Base-by-base conservation (phyloP, 495 filamentous ascomycete species). In the Cercophora sp. region DNA sequence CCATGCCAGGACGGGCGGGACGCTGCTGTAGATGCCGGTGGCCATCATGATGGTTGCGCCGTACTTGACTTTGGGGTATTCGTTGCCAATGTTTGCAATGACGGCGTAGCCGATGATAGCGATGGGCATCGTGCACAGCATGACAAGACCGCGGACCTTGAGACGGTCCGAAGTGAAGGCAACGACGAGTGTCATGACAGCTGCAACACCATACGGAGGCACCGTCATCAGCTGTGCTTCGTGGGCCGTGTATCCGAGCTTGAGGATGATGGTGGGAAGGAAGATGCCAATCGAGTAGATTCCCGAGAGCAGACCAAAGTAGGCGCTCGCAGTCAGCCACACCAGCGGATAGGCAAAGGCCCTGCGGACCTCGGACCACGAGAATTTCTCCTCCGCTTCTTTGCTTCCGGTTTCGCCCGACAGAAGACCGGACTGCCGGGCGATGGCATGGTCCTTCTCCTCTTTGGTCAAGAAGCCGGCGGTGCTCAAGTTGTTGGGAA, bases 1-100 rank as follows among this genome's bases (percentile, higher is more conserved):
- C 89, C 88, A 94, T 0, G 83, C 85, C 4, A 94, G 73, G 19
- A 86, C 82, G 39, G 87, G 83, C 1, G 87, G 87, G 10, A 87
- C 82, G 26, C 80, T 79, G 6, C 87, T 87, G 64, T 91, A 94
- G 56, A 94, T 83, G 20, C 89, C 89, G 2, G 68, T 72, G 22
- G 73, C 70, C 57, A 84, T 85, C 49, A 92, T 77, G 61, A 89
- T 84, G 2, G 85, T 89, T 57, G 88, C 87, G 22, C 83, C 70
- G 61, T 90, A 92, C 50, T 84, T 84, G 18, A 89, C 81, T n/a
- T 78, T 80, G 3, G 82, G 71, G 13, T 78, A 72, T n/a, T 71
- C 86, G 35, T 49, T 39, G 34, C 45, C 49, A 19, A 54, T 23
- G 39, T 60, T 57, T 16, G 54, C 58, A 13, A 90, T 80, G n/a